These are phyloP conservation scores for Fusarium aywerte DNA, from an alignment of 2,329 filamentous ascomycete species.

Conservation along the genomic window DNA sequence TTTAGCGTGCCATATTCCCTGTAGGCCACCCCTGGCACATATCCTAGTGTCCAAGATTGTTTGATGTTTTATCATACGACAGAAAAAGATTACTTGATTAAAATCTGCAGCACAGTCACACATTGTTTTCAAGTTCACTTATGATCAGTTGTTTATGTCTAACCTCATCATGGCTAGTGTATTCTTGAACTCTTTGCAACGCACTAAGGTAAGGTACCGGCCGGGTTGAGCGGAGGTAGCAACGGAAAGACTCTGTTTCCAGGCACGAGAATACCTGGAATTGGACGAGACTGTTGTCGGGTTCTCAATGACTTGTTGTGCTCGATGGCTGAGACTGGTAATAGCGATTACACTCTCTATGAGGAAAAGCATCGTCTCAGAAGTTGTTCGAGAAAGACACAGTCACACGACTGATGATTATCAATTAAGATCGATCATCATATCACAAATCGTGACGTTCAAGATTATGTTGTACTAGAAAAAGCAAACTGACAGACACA, in stretches of 20 bases:
- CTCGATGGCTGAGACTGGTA: slow-evolving; percentile 21
- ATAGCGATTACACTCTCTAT: background rate
- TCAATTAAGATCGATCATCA: slow-evolving; percentile 30
- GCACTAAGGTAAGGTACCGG: slow-evolving; percentile 33
- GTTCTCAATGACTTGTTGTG: slow-evolving; percentile 10
- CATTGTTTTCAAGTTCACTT: rapidly evolving
- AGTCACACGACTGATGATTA: slow-evolving; percentile 20
- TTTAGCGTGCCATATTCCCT: slow-evolving; percentile 15
- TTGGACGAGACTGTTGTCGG: background rate
- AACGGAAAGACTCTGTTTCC: slow-evolving; percentile 11
- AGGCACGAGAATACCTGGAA: slow-evolving; percentile 16
- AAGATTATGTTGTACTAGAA: background rate
- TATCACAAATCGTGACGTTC: background rate
- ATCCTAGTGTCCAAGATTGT: slow-evolving; percentile 11
- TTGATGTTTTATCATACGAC: slow-evolving; percentile 7
- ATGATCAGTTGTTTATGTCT: slow-evolving; percentile 9
- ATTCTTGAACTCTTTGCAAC: background rate
- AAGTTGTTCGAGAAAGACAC: slow-evolving; percentile 4
- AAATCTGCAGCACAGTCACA: background rate
- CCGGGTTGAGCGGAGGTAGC: slow-evolving; percentile 13
- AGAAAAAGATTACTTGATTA: slow-evolving; percentile 8
- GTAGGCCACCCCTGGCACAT: background rate
- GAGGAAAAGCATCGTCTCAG: slow-evolving; percentile 26
- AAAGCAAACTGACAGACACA: background rate
- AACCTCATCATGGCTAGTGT: background rate